Base-by-base conservation (phyloP, 208 protist genomes). In the Trypanosoma brucei region DNA sequence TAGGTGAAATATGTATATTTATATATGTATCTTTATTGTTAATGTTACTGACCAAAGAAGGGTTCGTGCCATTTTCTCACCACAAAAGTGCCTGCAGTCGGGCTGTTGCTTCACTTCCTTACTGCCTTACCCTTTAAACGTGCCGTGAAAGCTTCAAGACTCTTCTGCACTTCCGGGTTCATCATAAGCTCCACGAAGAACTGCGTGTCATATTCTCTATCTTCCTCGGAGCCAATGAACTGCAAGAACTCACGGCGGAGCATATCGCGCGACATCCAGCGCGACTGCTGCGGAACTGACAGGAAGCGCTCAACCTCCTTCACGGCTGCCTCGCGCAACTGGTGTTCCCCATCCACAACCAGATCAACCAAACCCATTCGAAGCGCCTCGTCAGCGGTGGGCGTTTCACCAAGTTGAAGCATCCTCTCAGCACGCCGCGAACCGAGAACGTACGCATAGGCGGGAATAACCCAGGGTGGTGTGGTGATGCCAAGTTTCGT, bases 191-290 rank as follows among this genome's bases (percentile, higher is more conserved):
- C 79, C 31, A 71, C 70, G 51, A 86, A 71, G 58, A 88, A 93
- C 73, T 93, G 76, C 35, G 76, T 86, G 66, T 93, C 86, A 67
- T 93, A 93, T 46, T 79, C 70, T 57, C 83, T 79, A 45, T 93
- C 86, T 64, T 90, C 83, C 36, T 90, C 83, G 0, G 80, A 71
- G 61, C 75, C 76, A 30, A 93, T 65, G 67, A 86, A 70, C 72
- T 86, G 83, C 53, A 90, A 63, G 59, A 83, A 83, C 62, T 93
- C 83, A 1, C 83, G 81, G 9, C 84, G 84, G 75, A 85, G 83
- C 84, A 92, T 88, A 44, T 92, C 79, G 7, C 86, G 82, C 55
- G 81, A 65, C 83, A 90, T 90, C 84, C 83, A 92, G 34, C 88
- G 76, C 30, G 81, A 71, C 61, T 89, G 76, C 62, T 89, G 73